A percentile compares a stretch with the other conserved stretches of the same genome.
Conservation (phyloP, 352 stramenopile species). For the Pythium phragmiticola region DNA sequence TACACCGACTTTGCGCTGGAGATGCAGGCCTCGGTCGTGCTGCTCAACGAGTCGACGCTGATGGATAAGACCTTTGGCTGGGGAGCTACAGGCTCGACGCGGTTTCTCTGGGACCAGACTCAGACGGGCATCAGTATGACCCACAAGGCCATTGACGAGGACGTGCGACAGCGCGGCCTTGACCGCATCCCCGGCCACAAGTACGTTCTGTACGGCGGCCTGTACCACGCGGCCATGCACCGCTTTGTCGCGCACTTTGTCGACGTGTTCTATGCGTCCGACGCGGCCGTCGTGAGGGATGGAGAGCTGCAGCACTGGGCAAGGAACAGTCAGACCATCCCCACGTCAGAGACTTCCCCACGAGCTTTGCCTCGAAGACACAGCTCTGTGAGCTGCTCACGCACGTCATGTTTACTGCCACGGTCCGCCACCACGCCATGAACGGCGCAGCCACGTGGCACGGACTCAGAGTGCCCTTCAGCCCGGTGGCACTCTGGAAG, state of each 20-base stretch:
- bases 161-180: conserved; percentile 24
- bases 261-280: conserved; percentile 34
- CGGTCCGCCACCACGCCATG: conserved; percentile 27
- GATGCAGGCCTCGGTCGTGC: conserved; percentile 31
- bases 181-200: conserved; percentile 34
- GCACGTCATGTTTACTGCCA: conserved; percentile 21
- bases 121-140: conserved; percentile 19
- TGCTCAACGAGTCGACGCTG: conserved; percentile 17
- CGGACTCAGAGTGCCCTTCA: conserved; percentile 16
- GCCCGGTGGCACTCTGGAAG: conserved; percentile 13
- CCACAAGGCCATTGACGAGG: conserved; percentile 20
- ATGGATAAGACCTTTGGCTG: conserved; percentile 51
- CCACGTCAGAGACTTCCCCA: conserved; percentile 18
- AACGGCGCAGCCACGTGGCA: conserved; percentile 24
- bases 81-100: conserved; percentile 32
- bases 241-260: conserved; percentile 30
- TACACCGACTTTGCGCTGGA: conserved; percentile 43
- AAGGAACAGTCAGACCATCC: not conserved
- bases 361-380: not conserved
- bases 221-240: conserved; percentile 31
- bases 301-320: conserved; percentile 32
- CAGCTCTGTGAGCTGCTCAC: conserved; percentile 15
- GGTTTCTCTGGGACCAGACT: conserved; percentile 31
- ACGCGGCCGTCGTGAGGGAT: conserved; percentile 29
- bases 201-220: conserved; percentile 36